Conservation (phyloP, 2,329 filamentous ascomycete genomes). For the Fusarium sarcochroum region DNA sequence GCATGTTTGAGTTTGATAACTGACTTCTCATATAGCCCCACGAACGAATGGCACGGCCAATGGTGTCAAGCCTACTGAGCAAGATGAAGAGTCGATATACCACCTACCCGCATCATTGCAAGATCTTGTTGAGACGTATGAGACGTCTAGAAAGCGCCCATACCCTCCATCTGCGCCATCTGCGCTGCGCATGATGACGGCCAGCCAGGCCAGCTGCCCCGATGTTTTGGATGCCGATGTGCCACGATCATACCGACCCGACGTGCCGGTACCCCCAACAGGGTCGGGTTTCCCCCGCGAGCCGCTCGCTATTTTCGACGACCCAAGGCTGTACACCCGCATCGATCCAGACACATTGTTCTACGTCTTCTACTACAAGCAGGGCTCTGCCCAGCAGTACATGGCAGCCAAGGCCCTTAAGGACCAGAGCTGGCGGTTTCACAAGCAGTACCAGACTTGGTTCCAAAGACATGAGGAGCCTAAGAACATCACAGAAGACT, state of each 20-base stretch:
- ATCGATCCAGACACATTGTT: slow-evolving; percentile 98
- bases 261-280: slow-evolving; percentile 80
- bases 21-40: slow-evolving; percentile 49
- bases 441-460: slow-evolving; percentile 99
- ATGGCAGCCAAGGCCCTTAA: slow-evolving; percentile 97
- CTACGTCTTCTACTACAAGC: slow-evolving; percentile 99
- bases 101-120: slow-evolving; percentile 90
- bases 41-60: slow-evolving; percentile 68
- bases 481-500: slow-evolving; percentile 98
- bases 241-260: slow-evolving; percentile 86
- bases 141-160: slow-evolving; percentile 81
- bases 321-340: slow-evolving; percentile 86
- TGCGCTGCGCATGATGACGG: slow-evolving; percentile 80
- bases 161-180: slow-evolving; percentile 73
- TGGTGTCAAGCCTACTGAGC: slow-evolving; percentile 62
- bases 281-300: slow-evolving; percentile 92
- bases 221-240: slow-evolving; percentile 85
- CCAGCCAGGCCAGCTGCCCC: slow-evolving; percentile 80
- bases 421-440: slow-evolving; percentile 98
- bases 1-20: background rate
- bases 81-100: slow-evolving; percentile 86
- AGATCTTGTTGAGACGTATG: slow-evolving; percentile 92
- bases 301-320: slow-evolving; percentile 91
- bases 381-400: slow-evolving; percentile 95
- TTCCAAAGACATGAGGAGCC: slow-evolving; percentile 99